Conservation (phyloP, 805 yeast genomes). For the Candida berthetii region DNA sequence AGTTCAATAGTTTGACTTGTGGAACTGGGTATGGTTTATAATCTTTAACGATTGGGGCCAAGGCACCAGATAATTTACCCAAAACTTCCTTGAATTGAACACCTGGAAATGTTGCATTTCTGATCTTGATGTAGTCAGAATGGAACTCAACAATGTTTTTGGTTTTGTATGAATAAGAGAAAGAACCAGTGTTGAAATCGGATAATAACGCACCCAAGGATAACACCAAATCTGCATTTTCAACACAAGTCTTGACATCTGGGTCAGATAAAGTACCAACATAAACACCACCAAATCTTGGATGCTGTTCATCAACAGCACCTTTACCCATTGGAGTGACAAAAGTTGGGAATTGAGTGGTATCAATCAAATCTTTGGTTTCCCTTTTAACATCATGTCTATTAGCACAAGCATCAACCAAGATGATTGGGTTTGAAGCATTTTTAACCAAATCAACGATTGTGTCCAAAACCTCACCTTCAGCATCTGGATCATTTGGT, state of each 20-base stretch:
- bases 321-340: slow-evolving; percentile 92
- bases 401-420: slow-evolving; percentile 84
- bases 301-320: slow-evolving; percentile 63
- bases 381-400: slow-evolving; percentile 68
- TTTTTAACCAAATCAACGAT: slow-evolving; percentile 44
- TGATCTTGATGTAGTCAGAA: slow-evolving; percentile 68
- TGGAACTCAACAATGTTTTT: slow-evolving; percentile 75
- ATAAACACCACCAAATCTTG: slow-evolving; percentile 79
- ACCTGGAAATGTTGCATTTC: slow-evolving; percentile 64
- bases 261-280: slow-evolving; percentile 77
- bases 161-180: slow-evolving; percentile 70
- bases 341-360: slow-evolving; percentile 75
- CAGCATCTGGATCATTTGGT: slow-evolving; percentile 55
- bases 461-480: slow-evolving; percentile 52
- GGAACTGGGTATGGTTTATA: slow-evolving; percentile 55
- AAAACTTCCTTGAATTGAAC: slow-evolving; percentile 62
- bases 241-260: slow-evolving; percentile 66
- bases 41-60: slow-evolving; percentile 31
- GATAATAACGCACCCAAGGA: slow-evolving; percentile 81
- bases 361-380: slow-evolving; percentile 53
- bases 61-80: slow-evolving; percentile 31
- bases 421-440: slow-evolving; percentile 66
- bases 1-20: slow-evolving; percentile 36
- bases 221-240: slow-evolving; percentile 65
- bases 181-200: slow-evolving; percentile 88